Evolutionary conservation across 495 filamentous ascomycete genomes (phyloP).

Genomic region (Tetracladium setigerum): DNA sequence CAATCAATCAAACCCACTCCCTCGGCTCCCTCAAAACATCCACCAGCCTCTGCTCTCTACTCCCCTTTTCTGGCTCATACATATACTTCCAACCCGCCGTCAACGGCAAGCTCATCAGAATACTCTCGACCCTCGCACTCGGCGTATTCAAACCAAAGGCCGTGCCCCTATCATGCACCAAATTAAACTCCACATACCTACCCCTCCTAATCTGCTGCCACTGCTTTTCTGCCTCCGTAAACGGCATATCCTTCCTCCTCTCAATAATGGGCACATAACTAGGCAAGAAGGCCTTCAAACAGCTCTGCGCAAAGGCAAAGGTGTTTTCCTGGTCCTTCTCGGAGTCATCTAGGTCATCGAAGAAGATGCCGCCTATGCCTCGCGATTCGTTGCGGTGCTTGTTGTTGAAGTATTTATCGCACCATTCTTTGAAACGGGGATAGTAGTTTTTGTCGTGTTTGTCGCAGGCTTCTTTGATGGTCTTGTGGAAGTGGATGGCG

Average conservation of each 20-base stretch:
- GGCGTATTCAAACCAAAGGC: slow-evolving; percentile 92
- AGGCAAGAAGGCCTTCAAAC: slow-evolving; percentile 79
- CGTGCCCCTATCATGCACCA: slow-evolving; percentile 94
- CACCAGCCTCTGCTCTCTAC: slow-evolving; percentile 65
- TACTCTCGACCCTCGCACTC: slow-evolving; percentile 86
- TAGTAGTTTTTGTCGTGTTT: slow-evolving; percentile 90
- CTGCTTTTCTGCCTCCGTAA: slow-evolving; percentile 72
- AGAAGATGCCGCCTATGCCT: slow-evolving; percentile 95
- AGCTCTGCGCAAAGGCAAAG: slow-evolving; percentile 85
- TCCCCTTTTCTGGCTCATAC: slow-evolving; percentile 72
- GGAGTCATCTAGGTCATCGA: slow-evolving; percentile 87
- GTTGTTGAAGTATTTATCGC: slow-evolving; percentile 93
- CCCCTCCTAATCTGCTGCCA: slow-evolving; percentile 96
- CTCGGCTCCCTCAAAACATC: slow-evolving; percentile 78
- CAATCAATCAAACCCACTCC: slow-evolving; percentile 62
- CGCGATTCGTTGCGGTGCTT: slow-evolving; percentile 86
- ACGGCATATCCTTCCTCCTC: slow-evolving; percentile 85
- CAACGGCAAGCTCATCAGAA: slow-evolving; percentile 91
- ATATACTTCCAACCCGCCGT: slow-evolving; percentile 95
- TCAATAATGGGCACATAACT: slow-evolving; percentile 86
- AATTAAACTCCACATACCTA: slow-evolving; percentile 96
- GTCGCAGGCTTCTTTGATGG: slow-evolving; percentile 88
- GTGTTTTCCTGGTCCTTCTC: slow-evolving; percentile 84
- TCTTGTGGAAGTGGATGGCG: slow-evolving; percentile 91
- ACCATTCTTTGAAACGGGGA: slow-evolving; percentile 95